These are phyloP conservation scores for Aureobasidium sp. DNA, from an alignment of 2,329 filamentous ascomycete genomes.

Conservation along the genomic window DNA sequence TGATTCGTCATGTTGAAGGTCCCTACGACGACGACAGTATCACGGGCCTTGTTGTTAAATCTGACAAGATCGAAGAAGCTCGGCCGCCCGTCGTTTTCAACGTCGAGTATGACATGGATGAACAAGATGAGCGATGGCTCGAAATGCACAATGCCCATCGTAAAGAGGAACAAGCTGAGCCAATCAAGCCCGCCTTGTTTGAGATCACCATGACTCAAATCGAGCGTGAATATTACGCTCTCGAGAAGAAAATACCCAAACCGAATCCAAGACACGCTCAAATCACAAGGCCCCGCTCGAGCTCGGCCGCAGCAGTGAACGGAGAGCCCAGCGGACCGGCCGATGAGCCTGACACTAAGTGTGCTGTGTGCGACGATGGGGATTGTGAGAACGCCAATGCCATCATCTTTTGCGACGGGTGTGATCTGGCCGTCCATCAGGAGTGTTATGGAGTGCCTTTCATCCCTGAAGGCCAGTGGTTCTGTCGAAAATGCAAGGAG, in stretches of 20 bases:
- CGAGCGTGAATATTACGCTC: conserved; percentile 94
- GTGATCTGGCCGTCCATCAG: conserved; percentile 94
- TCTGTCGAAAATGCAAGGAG: conserved; percentile 92
- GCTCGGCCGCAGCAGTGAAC: conserved; percentile 90
- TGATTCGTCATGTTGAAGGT: conserved; percentile 57
- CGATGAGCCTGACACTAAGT: conserved; percentile 95
- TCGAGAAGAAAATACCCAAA: conserved; percentile 91
- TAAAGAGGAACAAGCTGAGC: conserved; percentile 64
- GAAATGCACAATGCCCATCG: conserved; percentile 74
- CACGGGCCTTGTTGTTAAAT: conserved; percentile 42
- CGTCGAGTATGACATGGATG: conserved; percentile 99
- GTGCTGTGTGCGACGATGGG: conserved; percentile 96
- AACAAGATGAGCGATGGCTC: conserved; percentile 96
- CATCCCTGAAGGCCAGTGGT: conserved; percentile 97
- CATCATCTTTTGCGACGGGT: conserved; percentile 97
- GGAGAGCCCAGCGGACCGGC: conserved; percentile 73
- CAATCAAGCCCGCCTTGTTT: conserved; percentile 87
- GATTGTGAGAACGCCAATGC: conserved; percentile 99
- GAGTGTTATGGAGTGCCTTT: conserved; percentile 98
- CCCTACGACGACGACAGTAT: conserved; percentile 58
- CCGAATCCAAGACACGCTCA: conserved; percentile 94
- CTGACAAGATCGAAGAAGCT: conserved; percentile 48
- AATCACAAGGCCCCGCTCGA: conserved; percentile 85
- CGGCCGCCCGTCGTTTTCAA: conserved; percentile 55
- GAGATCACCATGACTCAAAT: conserved; percentile 99